Evolutionary conservation across 78 protist genomes (phyloP).

Genomic region (Neovahlkampfia damariscottae): DNA sequence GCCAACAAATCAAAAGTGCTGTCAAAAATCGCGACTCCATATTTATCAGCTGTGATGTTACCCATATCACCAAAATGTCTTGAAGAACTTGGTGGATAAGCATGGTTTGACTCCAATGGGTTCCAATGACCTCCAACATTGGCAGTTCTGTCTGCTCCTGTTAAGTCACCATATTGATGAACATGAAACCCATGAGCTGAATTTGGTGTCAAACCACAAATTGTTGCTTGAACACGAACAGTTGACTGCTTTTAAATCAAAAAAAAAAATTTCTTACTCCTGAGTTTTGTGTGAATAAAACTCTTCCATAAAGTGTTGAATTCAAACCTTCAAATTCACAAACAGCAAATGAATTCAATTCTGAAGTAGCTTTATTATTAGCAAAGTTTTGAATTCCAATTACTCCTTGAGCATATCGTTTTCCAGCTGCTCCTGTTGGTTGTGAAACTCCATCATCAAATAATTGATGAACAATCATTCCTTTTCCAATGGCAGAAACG

Average conservation of each 20-base stretch:
- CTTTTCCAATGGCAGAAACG: background rate
- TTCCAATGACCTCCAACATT: background rate
- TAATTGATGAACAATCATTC: background rate
- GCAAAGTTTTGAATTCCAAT: background rate
- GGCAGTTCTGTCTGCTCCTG: slow-evolving; percentile 1
- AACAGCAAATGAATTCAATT: no score
- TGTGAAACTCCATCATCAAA: background rate
- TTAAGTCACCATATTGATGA: background rate
- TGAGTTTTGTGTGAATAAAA: background rate
- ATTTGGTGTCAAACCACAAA: background rate
- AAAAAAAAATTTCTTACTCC: no score
- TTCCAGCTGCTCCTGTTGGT: background rate
- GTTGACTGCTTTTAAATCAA: background rate
- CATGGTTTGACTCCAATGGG: background rate
- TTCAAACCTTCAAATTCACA: background rate
- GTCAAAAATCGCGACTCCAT: background rate
- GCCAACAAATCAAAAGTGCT: background rate
- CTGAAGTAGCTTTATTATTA: background rate
- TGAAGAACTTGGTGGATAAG: background rate
- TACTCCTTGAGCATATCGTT: background rate
- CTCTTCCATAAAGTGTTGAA: background rate
- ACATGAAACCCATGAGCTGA: background rate
- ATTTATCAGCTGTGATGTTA: background rate
- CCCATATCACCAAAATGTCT: slow-evolving; percentile 2
- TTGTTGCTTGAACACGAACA: background rate